A percentile compares a stretch with the other conserved stretches of the same genome.
Conservation (phyloP, 495 filamentous ascomycete genomes). For the Hamigera avellanea region DNA sequence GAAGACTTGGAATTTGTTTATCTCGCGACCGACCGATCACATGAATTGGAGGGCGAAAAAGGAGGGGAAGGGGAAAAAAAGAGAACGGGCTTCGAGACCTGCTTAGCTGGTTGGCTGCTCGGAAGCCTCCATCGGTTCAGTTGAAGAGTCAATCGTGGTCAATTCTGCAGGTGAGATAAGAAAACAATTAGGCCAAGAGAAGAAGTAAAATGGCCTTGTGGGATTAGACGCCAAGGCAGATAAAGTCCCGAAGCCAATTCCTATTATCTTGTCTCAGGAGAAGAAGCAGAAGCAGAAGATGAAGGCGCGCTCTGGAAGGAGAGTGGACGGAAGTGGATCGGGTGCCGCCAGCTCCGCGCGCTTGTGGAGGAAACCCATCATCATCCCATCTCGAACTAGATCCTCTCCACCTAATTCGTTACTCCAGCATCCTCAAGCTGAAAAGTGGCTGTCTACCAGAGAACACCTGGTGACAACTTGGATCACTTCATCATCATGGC, state of each 20-base stretch:
- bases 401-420: background rate
- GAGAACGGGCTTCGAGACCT: no score
- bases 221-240: no score
- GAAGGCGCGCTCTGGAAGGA: no score
- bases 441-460: no score
- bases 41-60: constrained; percentile 2
- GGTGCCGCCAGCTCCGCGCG: constrained; percentile 15
- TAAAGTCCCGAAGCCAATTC: no score
- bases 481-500: constrained; percentile 8
- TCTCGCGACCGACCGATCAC: constrained; percentile 9
- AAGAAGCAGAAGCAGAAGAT: no score
- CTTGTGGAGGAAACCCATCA: constrained; percentile 13
- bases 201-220: constrained; percentile 10
- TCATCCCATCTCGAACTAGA: constrained; percentile 6
- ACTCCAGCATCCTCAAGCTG: constrained; percentile 6
- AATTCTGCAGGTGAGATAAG: constrained; percentile 3
- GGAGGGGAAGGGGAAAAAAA: background rate
- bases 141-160: background rate
- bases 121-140: constrained; percentile 11
- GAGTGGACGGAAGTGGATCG: constrained; percentile 15
- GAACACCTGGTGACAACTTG: no score
- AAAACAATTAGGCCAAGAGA: constrained; percentile 5
- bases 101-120: constrained; percentile 12
- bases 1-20: no score
- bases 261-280: no score